Base-by-base conservation (phyloP, 2,329 filamentous ascomycete species). In the Spiromastix sp. region DNA sequence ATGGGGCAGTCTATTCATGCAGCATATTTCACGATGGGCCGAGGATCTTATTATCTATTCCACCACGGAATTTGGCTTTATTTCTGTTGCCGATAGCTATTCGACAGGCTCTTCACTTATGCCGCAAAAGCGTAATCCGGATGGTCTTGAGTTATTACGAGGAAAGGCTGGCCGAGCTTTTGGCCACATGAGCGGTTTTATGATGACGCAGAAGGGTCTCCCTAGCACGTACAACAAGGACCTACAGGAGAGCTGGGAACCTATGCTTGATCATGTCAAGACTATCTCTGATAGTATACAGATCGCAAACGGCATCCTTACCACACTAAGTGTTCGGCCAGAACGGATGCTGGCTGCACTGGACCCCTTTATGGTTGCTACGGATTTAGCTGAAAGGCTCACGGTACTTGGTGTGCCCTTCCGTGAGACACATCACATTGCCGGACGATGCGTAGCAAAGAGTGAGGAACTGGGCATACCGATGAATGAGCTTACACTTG, bases 171-270 rank as follows among this genome's bases (percentile, higher is more conserved):
- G 83, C 2, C 71, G 81, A 39, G 73, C 77, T 3, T 89, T 93
- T 51, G 85, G 85, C 18, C 79, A 85, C 45, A 83, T 89, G 76
- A 74, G 81, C 4, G 84, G 83, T 24, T 63, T 91, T 44, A 85
- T 85, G 72, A 79, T 78, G 64, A 83, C 77, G 24, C 60, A 79
- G 58, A 80, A 81, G 59, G 81, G 81, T 38, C 72, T 91, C 19
- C 82, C 84, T 2, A 81, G 74, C 29, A 85, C 81, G 3, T 93
- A 93, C 68, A 89, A 93, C 68, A 93, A 93, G 63, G 85, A 93
- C 57, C 62, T 93, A 11, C 85, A 93, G 61, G 85, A 93, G 63
- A 80, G 76, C 39, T 79, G 84, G 42, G 81, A 93, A 67, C 80
- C 82, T n/a, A 76, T 93, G 63, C 73, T 93, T 32, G 84, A 93